Evolutionary conservation across 2,329 filamentous ascomycete species (phyloP).

Genomic region (Drechslerella dactyloides): DNA sequence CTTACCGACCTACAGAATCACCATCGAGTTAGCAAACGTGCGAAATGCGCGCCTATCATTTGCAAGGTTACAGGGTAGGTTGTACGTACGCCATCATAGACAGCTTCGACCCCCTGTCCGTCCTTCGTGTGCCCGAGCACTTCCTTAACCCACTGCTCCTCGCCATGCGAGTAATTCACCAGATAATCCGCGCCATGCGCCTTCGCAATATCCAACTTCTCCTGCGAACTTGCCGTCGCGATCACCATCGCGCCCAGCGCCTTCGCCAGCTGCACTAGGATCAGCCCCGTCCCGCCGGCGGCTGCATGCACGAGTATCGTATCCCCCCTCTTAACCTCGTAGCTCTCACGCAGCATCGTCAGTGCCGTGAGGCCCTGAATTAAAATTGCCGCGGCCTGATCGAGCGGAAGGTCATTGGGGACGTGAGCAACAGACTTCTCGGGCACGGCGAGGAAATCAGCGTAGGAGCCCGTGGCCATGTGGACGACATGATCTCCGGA

Average conservation of each 20-base stretch:
- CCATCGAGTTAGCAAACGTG: not conserved
- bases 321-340: constrained; percentile 74
- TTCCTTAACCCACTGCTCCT: constrained; percentile 64
- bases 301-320: constrained; percentile 86
- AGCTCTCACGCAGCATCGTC: constrained; percentile 76
- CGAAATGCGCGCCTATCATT: no score
- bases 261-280: constrained; percentile 73
- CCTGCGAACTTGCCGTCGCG: constrained; percentile 74
- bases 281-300: constrained; percentile 78
- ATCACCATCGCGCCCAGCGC: constrained; percentile 77
- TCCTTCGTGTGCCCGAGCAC: constrained; percentile 71
- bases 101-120: constrained; percentile 74
- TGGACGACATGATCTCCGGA: constrained; percentile 76
- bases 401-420: constrained; percentile 67
- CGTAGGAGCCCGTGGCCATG: constrained; percentile 65
- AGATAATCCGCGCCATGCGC: constrained; percentile 73
- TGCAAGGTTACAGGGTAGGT: not conserved
- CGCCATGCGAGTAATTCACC: constrained; percentile 71
- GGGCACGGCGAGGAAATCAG: constrained; percentile 65
- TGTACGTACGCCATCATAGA: constrained; percentile 73
- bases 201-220: constrained; percentile 74
- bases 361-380: constrained; percentile 84
- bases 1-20: constrained; percentile 67
- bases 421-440: constrained; percentile 67
- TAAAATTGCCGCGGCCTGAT: constrained; percentile 71